Base-by-base conservation (phyloP, 2,329 filamentous ascomycete species). In the Coleophoma eucalyptorum region DNA sequence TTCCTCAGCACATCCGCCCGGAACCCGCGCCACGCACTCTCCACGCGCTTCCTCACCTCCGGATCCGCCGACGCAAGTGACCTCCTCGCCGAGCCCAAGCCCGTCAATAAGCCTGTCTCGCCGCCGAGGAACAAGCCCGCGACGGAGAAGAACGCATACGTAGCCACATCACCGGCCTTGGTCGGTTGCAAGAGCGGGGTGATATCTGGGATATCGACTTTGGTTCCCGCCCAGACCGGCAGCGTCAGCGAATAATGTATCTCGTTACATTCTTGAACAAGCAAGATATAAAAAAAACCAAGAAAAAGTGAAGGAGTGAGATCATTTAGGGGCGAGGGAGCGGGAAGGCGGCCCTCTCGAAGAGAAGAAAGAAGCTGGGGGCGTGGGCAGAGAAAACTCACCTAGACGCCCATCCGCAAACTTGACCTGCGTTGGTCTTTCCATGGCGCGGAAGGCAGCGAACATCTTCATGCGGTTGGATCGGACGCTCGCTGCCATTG, bases 81-180 rank as follows among this genome's bases (percentile, higher is more conserved):
- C 35, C 77, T 70, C 32, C 75, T 72, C 3, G 80, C 83, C 5
- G 76, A 73, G 43, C 73, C 73, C 1, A 74, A 75, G 1, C 85
- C 84, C 0, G 74, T 76, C 51, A 86, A 55, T 43, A 87, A 67
- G 0, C 84, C 84, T 12, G 76, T 67, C 67, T 88, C 84, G 7
- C 84, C 84, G 7, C 83, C 83, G 5, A 88, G 55, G 54, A 88
- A 82, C 5, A 86, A 62, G 0, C 84, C 83, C 13, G 81, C 83
- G 0, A 78, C 62, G 0, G 77, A 76, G 43, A 86, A 83, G 61
- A 87, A 78, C 54, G 79, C 77, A 60, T 84, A 86, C 0, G 84
- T 80, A 3, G 80, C 78, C 26, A 82, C 62, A 55, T 88, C 84
- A 13, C 83, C 83, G 45, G 79, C 61, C 1, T 71, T 71, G 2